Evolutionary conservation across 371 early-diverging fungal genomes (phyloP).

Genomic region (Syncephalastrum contaminatum): DNA sequence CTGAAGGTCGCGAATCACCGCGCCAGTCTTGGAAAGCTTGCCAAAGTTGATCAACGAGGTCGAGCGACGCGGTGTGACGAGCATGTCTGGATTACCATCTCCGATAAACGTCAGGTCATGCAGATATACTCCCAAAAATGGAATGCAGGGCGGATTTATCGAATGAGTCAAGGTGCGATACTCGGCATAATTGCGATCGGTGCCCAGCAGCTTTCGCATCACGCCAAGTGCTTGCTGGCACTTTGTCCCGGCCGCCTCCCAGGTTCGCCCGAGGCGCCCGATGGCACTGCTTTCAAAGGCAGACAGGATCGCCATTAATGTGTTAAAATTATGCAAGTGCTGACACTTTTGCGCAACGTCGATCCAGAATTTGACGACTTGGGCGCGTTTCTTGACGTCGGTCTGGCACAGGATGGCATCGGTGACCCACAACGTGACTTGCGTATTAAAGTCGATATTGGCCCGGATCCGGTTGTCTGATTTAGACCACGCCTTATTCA

Average conservation of each 20-base stretch:
- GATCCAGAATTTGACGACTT: slow-evolving; percentile 81
- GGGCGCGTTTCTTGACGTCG: slow-evolving; percentile 76
- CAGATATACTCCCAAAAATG: slow-evolving; percentile 83
- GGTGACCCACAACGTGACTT: slow-evolving; percentile 85
- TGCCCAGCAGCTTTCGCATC: slow-evolving; percentile 67
- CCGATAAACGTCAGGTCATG: slow-evolving; percentile 92
- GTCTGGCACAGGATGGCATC: slow-evolving; percentile 75
- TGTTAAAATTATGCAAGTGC: slow-evolving; percentile 83
- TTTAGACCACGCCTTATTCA: slow-evolving; percentile 86
- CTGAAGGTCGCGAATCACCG: slow-evolving; percentile 85
- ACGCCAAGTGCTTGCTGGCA: slow-evolving; percentile 27
- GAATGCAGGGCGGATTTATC: slow-evolving; percentile 87
- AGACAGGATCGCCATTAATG: slow-evolving; percentile 83
- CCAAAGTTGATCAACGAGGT: slow-evolving; percentile 81
- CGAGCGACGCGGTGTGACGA: slow-evolving; percentile 27
- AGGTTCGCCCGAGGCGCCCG: slow-evolving; percentile 81
- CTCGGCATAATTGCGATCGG: slow-evolving; percentile 74
- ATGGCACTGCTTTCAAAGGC: slow-evolving; percentile 86
- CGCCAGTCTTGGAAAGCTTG: slow-evolving; percentile 84
- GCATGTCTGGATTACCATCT: slow-evolving; percentile 73
- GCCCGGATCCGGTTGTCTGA: slow-evolving; percentile 59
- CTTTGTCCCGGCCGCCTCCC: slow-evolving; percentile 23
- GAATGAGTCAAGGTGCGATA: slow-evolving; percentile 82
- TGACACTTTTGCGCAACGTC: slow-evolving; percentile 69
- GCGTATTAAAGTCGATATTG: slow-evolving; percentile 68